phyloP scores from a whole-genome alignment of 345 rosid genomes.

The Melaleuca quinquenervia region DNA sequence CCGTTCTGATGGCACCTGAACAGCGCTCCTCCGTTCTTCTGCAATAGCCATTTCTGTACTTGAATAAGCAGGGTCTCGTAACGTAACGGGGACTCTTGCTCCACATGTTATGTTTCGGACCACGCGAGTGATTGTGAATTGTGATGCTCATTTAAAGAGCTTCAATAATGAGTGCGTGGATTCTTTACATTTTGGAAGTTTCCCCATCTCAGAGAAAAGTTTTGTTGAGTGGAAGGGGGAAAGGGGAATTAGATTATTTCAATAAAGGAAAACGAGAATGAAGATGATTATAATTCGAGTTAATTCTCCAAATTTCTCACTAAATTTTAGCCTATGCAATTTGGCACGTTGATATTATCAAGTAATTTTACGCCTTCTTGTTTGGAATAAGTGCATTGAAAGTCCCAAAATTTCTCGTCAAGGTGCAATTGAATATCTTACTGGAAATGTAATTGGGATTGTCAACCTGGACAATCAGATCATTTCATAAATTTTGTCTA shows the following conservation, averaged over 20 bases:
- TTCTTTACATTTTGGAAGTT: background rate
- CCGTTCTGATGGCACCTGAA: slow-evolving; percentile 17
- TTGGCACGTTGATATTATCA: accelerated
- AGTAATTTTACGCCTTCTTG: background rate
- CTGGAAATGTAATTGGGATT: too few relatives aligned
- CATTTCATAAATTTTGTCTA: accelerated
- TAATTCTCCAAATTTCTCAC: background rate
- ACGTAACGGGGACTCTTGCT: background rate
- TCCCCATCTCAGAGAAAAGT: background rate
- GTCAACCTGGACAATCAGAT: too few relatives aligned
- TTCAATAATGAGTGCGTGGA: background rate
- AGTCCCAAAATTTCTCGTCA: accelerated
- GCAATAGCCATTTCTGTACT: background rate
- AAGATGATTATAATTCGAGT: background rate
- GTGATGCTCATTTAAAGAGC: background rate
- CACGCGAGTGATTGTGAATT: background rate
- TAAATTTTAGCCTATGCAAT: background rate
- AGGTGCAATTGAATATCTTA: background rate
- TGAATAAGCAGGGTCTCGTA: background rate
- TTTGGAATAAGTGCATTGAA: accelerated
- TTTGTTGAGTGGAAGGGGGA: background rate
- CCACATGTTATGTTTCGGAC: background rate
- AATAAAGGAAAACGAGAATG: background rate
- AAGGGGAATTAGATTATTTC: background rate
- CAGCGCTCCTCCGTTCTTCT: background rate